A percentile compares a stretch with the other conserved stretches of the same genome.
Conservation (phyloP, 2,329 filamentous ascomycete genomes). For the Lasiodiplodia gonubiensis region DNA sequence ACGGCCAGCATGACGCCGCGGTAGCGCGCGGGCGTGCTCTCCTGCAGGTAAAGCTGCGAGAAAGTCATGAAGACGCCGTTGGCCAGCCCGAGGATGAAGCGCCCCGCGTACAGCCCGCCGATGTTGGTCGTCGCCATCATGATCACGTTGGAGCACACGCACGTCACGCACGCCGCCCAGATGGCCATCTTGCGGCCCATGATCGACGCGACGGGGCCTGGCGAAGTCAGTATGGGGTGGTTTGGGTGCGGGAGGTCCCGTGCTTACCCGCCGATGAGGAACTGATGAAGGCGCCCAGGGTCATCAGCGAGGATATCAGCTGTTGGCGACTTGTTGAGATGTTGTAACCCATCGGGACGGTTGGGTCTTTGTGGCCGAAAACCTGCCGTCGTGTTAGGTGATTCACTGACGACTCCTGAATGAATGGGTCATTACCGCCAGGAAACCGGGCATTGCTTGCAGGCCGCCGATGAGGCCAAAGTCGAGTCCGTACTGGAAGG, state of each 20-base stretch:
- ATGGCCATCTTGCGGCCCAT: conserved; percentile 53
- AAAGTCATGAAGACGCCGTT: conserved; percentile 62
- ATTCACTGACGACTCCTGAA: no score
- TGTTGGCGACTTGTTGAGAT: conserved; percentile 50
- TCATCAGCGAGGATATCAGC: conserved; percentile 55
- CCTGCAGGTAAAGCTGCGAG: conserved; percentile 59
- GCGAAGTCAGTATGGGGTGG: no score
- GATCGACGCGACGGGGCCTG: conserved; percentile 34
- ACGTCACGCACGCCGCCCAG: conserved; percentile 57
- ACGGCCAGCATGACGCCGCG: conserved; percentile 56
- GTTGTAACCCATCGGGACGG: conserved; percentile 51
- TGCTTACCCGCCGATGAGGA: conserved; percentile 48
- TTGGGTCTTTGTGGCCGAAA: conserved; percentile 41
- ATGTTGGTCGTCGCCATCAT: conserved; percentile 64
- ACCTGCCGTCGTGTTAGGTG: conserved; percentile 31
- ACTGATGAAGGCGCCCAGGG: conserved; percentile 52
- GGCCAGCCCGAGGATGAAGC: conserved; percentile 62
- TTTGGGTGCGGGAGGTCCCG: conserved; percentile 29
- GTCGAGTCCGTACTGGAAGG: conserved; percentile 60
- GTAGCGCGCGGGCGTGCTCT: conserved; percentile 57
- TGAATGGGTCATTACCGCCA: conserved; percentile 41
- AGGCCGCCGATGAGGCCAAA: conserved; percentile 59
- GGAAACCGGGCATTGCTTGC: conserved; percentile 59
- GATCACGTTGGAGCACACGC: conserved; percentile 52
- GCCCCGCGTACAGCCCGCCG: conserved; percentile 60